A percentile compares a stretch with the other conserved stretches of the same genome.
These are phyloP conservation scores for Clarireedia paspali DNA, from an alignment of 2,329 filamentous ascomycete species.

Conservation along the genomic window DNA sequence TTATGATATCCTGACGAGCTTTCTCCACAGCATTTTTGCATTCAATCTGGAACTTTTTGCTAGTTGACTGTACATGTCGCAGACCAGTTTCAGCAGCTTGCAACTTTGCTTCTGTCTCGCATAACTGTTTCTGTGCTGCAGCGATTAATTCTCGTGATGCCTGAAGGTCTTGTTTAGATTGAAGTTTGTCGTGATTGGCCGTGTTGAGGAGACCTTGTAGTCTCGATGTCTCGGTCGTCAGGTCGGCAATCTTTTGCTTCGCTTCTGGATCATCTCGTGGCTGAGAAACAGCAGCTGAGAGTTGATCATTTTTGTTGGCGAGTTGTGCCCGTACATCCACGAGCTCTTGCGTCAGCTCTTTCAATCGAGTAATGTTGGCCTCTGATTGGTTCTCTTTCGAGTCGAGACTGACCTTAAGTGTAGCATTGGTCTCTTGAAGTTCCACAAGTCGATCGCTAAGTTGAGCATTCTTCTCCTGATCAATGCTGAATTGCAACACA, in stretches of 20 bases:
- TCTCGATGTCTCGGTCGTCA: slow-evolving; percentile 19
- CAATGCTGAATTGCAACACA: background rate
- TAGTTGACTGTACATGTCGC: slow-evolving; percentile 21
- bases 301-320: slow-evolving; percentile 17
- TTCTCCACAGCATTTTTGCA: background rate
- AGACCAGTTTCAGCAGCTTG: slow-evolving; percentile 17
- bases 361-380: slow-evolving; percentile 9
- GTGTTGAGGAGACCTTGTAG: slow-evolving; percentile 24
- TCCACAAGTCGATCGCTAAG: slow-evolving; percentile 18
- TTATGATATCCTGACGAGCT: slow-evolving; percentile 23
- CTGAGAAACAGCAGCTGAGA: slow-evolving; percentile 10
- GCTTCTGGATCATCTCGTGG: slow-evolving; percentile 19
- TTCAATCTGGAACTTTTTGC: slow-evolving; percentile 16
- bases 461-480: slow-evolving; percentile 13
- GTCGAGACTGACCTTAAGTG: slow-evolving; percentile 11
- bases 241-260: slow-evolving; percentile 14
- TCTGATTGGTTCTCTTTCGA: slow-evolving; percentile 13
- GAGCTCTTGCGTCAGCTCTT: slow-evolving; percentile 16
- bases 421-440: slow-evolving; percentile 17
- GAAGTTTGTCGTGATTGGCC: slow-evolving; percentile 28
- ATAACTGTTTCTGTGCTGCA: slow-evolving; percentile 10
- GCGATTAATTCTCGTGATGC: slow-evolving; percentile 7
- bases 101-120: slow-evolving; percentile 11
- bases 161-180: slow-evolving; percentile 13
- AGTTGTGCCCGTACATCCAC: slow-evolving; percentile 14